Evolutionary conservation across 305 asterid genomes (phyloP), one percentile per base, ranked within the genome.

Genomic region (Petunia hybrid): DNA sequence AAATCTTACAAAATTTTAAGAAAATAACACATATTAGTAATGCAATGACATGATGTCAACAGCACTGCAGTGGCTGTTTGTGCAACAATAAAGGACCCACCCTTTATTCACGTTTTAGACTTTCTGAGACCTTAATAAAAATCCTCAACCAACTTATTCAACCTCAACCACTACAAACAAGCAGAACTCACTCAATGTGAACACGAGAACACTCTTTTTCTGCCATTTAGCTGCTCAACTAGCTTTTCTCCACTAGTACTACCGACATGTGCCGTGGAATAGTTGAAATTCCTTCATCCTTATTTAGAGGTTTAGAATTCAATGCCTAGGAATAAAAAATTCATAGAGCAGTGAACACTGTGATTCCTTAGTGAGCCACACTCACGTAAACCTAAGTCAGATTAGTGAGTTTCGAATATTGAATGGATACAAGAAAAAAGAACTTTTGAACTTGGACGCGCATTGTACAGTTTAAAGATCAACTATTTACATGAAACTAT

Each of bases 401-500:
- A 22, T 22, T 22, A 22, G 31, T 22, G 31, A 0, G 31, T 22
- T 22, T 22, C 31, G 31, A 22, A 22, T 22, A 22, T 22, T 22
- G 31, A 22, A 22, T 22, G 31, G 31, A 22, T 22, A 22, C 31
- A 22, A 0, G 31, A 22, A 22, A 22, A 22, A 22, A 22, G 31
- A 22, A 22, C 31, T 22, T 22, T 22, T 22, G 31, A 22, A 22
- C 0, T 22, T 22, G 31, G 31, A 22, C 31, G 31, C 31, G 31
- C 31, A 22, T 0, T 31, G 12, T 12, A 73, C 63, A 12, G 60
- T 73, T 73, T 1, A 51, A 51, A 73, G 46, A 51, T 12, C 6
- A 73, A 74, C 48, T 13, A 74, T 74, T 53, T 74, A 74, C 78
- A 74, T 74, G 14, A 74, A 36, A 40, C 36, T 53, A 53, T 74